These are phyloP conservation scores for Pisolithus albus DNA, from an alignment of 768 basidiomycete genomes.

Conservation along the genomic window DNA sequence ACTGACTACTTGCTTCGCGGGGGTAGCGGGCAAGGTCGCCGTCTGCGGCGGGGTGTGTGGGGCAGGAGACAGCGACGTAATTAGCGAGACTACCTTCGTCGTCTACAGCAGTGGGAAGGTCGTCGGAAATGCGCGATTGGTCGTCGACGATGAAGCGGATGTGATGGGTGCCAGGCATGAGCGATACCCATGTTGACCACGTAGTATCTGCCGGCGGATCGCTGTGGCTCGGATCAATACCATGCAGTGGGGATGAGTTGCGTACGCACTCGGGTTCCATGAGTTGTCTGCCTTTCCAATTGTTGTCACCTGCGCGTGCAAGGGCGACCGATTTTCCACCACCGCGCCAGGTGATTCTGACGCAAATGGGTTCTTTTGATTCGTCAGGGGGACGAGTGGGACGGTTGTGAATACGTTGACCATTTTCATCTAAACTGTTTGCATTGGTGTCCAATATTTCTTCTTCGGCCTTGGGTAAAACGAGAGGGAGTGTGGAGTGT, in stretches of 20 bases:
- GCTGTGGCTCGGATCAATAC: constrained; percentile 18
- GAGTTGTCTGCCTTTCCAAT: constrained; percentile 62
- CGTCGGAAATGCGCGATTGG: constrained; percentile 70
- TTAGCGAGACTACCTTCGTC: constrained; percentile 94
- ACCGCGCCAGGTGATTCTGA: constrained; percentile 61
- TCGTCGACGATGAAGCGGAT: constrained; percentile 94
- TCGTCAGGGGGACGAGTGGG: constrained; percentile 17
- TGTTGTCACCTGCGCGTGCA: constrained; percentile 65
- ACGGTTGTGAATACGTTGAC: constrained; percentile 15
- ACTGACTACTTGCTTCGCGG: constrained; percentile 20
- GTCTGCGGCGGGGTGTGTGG: constrained; percentile 28
- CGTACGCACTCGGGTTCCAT: constrained; percentile 59
- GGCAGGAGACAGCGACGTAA: constrained; percentile 59
- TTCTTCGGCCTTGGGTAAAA: constrained; percentile 34
- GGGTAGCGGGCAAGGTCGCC: constrained; percentile 30
- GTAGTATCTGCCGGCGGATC: constrained; percentile 28
- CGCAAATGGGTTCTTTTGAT: constrained; percentile 26
- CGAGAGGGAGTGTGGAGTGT: constrained; percentile 55
- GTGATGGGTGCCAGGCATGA: constrained; percentile 88
- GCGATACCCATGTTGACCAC: constrained; percentile 37
- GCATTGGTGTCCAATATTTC: constrained; percentile 13
- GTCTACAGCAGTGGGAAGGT: constrained; percentile 84
- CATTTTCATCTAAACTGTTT: constrained; percentile 12
- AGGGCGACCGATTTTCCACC: constrained; percentile 59
- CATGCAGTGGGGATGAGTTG: constrained; percentile 4